Conservation (phyloP, 1,284 basidiomycete species). For the Schizophyllum commune region DNA sequence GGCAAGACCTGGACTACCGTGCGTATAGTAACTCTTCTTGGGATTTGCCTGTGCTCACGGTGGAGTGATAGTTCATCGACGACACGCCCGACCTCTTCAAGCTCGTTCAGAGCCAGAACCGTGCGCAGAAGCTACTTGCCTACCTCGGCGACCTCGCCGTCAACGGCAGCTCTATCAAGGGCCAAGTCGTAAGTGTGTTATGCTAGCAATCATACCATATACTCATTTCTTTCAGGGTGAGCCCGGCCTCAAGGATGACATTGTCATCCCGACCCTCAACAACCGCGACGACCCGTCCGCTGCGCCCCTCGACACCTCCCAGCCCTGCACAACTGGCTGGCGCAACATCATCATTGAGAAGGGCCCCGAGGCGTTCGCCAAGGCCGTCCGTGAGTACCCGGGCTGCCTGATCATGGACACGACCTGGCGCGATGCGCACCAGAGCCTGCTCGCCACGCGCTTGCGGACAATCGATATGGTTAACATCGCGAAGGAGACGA, state of each 20-base stretch:
- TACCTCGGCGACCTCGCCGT: conserved; percentile 98
- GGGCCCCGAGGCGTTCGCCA: conserved; percentile 97
- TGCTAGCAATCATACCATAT: background rate
- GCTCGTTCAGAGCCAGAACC: conserved; percentile 95
- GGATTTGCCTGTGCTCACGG: background rate
- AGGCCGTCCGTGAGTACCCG: conserved; percentile 94
- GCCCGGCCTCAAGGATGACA: conserved; percentile 90
- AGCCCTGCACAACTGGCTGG: conserved; percentile 90
- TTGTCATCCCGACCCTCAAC: conserved; percentile 76
- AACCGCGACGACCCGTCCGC: conserved; percentile 71
- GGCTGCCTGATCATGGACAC: conserved; percentile 97
- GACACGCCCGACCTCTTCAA: conserved; percentile 99
- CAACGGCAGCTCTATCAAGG: conserved; percentile 96
- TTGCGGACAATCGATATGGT: conserved; percentile 96
- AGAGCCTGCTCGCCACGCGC: conserved; percentile 94
- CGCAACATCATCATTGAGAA: conserved; percentile 98
- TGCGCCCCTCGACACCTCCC: conserved; percentile 69
- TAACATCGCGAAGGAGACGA: conserved; percentile 98
- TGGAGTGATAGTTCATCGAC: conserved; percentile 79
- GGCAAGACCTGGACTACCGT: conserved; percentile 98
- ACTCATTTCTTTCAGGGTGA: conserved; percentile 53
- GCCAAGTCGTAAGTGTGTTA: conserved; percentile 50
- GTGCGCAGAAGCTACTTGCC: conserved; percentile 94
- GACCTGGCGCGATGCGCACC: conserved; percentile 99
- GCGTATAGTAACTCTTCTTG: conserved; percentile 16